These are phyloP conservation scores for Fusarium newnesense DNA, from an alignment of 2,329 filamentous ascomycete genomes.

Conservation along the genomic window DNA sequence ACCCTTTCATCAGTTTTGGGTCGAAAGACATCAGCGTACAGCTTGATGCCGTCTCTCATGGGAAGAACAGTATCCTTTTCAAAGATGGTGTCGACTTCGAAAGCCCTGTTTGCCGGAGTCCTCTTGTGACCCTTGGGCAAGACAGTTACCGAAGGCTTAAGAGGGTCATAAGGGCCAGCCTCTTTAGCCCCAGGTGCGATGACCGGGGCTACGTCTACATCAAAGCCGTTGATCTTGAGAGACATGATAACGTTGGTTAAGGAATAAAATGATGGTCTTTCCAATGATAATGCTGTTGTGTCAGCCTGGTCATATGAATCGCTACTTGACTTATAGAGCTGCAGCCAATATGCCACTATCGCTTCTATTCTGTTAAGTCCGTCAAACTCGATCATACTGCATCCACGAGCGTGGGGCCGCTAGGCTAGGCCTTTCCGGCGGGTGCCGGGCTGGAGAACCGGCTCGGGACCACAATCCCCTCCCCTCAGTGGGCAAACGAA, in stretches of 20 bases:
- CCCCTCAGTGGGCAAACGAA: background rate
- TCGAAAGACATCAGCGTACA: slow-evolving; percentile 4
- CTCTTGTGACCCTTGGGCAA: background rate
- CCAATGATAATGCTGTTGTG: background rate
- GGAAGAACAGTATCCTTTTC: slow-evolving; percentile 6
- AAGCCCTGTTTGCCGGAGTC: background rate
- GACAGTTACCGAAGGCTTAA: background rate
- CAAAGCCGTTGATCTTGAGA: background rate
- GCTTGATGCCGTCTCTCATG: slow-evolving; percentile 5
- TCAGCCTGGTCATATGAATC: background rate
- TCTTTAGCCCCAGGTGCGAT: slow-evolving; percentile 3
- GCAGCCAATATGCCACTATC: too few species aligned
- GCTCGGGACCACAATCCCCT: background rate
- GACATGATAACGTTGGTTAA: background rate
- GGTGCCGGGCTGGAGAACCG: background rate
- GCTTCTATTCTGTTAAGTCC: background rate
- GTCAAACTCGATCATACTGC: background rate
- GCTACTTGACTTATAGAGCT: background rate
- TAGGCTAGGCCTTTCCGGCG: background rate
- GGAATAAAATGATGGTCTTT: background rate
- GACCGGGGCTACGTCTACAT: background rate
- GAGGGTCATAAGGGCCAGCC: background rate
- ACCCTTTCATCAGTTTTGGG: background rate
- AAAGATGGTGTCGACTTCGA: slow-evolving; percentile 1
- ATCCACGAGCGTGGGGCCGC: background rate